Base-by-base conservation (phyloP, 306 rosid species). In the Herpetospermum pedunculosum region DNA sequence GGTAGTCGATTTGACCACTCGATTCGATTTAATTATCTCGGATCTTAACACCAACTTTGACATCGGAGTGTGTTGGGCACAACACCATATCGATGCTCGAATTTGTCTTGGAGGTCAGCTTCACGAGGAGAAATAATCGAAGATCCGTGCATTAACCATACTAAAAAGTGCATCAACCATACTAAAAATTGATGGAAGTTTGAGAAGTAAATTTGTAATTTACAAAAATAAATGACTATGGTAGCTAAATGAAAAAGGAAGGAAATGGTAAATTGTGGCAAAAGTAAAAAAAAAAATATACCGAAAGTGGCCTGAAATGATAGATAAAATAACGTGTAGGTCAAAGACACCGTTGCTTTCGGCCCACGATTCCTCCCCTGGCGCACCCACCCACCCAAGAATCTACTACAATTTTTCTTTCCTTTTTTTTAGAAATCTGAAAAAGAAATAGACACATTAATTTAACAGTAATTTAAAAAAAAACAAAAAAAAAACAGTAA, bases 361-460 rank as follows among this genome's bases (percentile, higher is more conserved):
- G 30, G 77, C 76, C 76, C 62, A 65, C 71, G 72, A 81, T 76
- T 62, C 77, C 55, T 41, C 23, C 41, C 63, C 60, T 38, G 48
- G 9, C 71, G 48, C 32, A 75, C 84, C 84, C 71, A 75, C 84
- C 84, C 16, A 80, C 70, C 65, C 78, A 83, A 85, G 87, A 83
- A 81, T 80, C 64, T 72, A 13, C 38, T 41, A 83, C 46, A 75
- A 70, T 52, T 76, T 21, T 38, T n/a, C n/a, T 58, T 67, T 23
- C 29, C 15, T 53, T 76, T 15, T 34, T 68, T 70, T 28, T 35
- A 18, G 23, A 50, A 60, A 50, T 18, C 23, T 28, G 18, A 63
- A 68, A 28, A 40, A 21, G 60, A 54, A n/a, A n/a, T n/a, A n/a
- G 62, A 14, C 63, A 3, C 32, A 19, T 54, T 38, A n/a, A 34